phyloP scores from a whole-genome alignment of 495 filamentous ascomycete species.

The Xylaria palmicola region DNA sequence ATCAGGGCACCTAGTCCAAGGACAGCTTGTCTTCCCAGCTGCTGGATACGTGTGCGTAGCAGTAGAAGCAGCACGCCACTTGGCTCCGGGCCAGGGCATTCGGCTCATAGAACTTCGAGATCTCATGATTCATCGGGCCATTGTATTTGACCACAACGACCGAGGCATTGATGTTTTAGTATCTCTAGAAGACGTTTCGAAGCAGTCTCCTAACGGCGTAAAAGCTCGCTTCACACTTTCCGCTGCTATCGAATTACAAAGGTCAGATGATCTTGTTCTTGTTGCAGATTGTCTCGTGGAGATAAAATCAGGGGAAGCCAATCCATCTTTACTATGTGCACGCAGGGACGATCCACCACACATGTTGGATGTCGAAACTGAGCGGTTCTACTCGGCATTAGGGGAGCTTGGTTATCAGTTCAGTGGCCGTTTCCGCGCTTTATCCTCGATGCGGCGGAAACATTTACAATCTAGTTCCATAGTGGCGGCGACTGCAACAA shows the following conservation, averaged over 20 bases:
- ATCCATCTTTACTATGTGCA: background rate
- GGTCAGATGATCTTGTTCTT: background rate
- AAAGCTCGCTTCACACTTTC: background rate
- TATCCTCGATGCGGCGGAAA: background rate
- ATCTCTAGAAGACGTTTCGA: background rate
- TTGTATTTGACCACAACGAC: constrained; percentile 34
- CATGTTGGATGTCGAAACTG: constrained; percentile 22
- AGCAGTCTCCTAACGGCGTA: background rate
- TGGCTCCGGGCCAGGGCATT: background rate
- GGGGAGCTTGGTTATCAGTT: constrained; percentile 25
- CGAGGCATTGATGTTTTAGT: constrained; percentile 8
- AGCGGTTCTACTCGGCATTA: constrained; percentile 24
- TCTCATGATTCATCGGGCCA: constrained; percentile 31
- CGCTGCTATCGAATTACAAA: background rate
- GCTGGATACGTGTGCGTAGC: constrained; percentile 46
- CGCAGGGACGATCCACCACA: background rate
- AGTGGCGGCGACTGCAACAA: too few relatives aligned
- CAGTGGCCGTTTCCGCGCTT: constrained; percentile 17
- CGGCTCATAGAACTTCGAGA: background rate
- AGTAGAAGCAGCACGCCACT: constrained; percentile 33
- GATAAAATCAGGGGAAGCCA: background rate
- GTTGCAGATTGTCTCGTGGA: constrained; percentile 7
- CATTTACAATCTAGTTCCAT: background rate
- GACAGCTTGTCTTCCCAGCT: constrained; percentile 46
- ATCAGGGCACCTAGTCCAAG: background rate